Evolutionary conservation across 768 basidiomycete genomes (phyloP).

Genomic region (Crepidotus variabilis): DNA sequence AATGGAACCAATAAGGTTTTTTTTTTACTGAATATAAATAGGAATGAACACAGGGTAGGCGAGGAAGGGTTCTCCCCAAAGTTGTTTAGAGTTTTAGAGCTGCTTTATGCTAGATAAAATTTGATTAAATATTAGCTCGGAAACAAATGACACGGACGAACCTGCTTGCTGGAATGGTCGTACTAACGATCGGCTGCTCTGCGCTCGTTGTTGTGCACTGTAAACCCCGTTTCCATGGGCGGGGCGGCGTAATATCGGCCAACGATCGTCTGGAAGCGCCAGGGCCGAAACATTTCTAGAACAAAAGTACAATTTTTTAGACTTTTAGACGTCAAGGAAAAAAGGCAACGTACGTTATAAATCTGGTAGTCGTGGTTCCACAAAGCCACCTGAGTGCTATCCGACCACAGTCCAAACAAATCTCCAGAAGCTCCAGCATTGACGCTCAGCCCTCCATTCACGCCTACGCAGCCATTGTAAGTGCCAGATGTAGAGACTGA

Average conservation of each 20-base stretch:
- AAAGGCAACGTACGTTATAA: constrained; percentile 27
- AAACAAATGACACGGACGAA: no score
- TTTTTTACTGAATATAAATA: no score
- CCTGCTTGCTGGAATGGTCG: no score
- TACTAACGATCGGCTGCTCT: no score
- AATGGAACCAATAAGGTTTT: no score
- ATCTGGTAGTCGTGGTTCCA: constrained; percentile 34
- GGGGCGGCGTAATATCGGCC: not conserved
- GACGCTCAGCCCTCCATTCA: constrained; percentile 29
- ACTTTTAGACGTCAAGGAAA: not conserved
- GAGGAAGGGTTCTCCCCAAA: no score
- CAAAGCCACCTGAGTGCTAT: constrained; percentile 24
- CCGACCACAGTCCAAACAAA: constrained; percentile 39
- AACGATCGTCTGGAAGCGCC: constrained; percentile 4
- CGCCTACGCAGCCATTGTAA: constrained; percentile 30
- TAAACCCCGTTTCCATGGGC: no score
- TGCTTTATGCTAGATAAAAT: no score
- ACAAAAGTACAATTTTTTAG: not conserved
- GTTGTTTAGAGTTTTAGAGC: no score
- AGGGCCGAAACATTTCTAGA: constrained; percentile 15
- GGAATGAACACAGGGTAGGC: no score
- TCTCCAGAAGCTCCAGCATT: constrained; percentile 35
- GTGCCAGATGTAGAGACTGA: not conserved
- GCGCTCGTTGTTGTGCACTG: no score
- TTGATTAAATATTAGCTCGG: no score